Percentiles rank a stretch among this genome's conserved stretches.
phyloP scores from a whole-genome alignment of 768 basidiomycete species.

The Agaricus bisporus region DNA sequence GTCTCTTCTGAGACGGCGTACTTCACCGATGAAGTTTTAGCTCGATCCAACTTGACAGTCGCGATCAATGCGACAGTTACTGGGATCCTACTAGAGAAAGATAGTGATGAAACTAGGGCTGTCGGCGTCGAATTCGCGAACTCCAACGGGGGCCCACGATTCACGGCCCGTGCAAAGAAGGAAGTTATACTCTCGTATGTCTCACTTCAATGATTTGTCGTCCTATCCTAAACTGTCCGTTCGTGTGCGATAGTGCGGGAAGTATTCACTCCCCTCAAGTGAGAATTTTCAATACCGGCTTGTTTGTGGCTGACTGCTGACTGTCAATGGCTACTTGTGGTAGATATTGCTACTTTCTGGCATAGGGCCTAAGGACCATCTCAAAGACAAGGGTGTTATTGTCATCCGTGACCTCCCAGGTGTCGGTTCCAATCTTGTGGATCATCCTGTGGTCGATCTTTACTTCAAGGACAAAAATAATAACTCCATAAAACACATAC shows the following conservation, averaged over 20 bases:
- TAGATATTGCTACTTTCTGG: slow-evolving; percentile 71
- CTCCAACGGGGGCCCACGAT: slow-evolving; percentile 26
- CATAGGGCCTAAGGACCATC: slow-evolving; percentile 59
- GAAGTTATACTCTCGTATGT: slow-evolving; percentile 55
- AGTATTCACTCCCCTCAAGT: slow-evolving; percentile 54
- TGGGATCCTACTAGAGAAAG: slow-evolving; percentile 39
- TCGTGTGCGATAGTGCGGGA: slow-evolving; percentile 37
- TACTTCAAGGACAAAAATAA: slow-evolving; percentile 47
- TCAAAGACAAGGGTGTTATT: slow-evolving; percentile 46
- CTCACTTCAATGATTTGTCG: background rate
- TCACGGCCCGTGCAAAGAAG: slow-evolving; percentile 35
- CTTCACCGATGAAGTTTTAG: slow-evolving; percentile 51
- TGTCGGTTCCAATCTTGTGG: slow-evolving; percentile 68
- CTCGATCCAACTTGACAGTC: slow-evolving; percentile 56
- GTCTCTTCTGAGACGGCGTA: slow-evolving; percentile 60
- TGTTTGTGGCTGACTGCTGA: background rate
- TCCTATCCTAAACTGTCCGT: background rate
- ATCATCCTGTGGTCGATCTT: slow-evolving; percentile 55
- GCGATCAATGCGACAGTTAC: slow-evolving; percentile 47
- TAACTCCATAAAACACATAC: slow-evolving; percentile 33
- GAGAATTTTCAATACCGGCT: background rate
- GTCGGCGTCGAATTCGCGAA: slow-evolving; percentile 52
- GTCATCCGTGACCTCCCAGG: slow-evolving; percentile 60
- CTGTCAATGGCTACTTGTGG: no score
- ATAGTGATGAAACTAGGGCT: slow-evolving; percentile 31